Evolutionary conservation across 2,329 filamentous ascomycete genomes (phyloP).

Genomic region (Metarhizium robertsii): DNA sequence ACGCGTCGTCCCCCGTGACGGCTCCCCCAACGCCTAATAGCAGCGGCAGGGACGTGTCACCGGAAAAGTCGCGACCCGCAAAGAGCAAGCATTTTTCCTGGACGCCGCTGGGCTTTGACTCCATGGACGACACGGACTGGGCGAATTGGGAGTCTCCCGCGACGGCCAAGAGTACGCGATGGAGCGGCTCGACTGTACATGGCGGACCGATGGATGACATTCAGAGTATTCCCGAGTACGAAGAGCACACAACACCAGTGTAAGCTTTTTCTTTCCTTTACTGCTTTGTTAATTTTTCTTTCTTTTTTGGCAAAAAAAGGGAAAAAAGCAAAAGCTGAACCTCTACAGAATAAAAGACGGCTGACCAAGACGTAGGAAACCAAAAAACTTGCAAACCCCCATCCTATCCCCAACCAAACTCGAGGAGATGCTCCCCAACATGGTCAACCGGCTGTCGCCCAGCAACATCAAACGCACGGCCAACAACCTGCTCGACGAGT

Average conservation of each 20-base stretch:
- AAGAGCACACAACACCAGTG: conserved; percentile 37
- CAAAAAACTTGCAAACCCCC: conserved; percentile 21
- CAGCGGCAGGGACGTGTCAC: conserved; percentile 15
- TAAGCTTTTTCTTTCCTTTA: conserved; percentile 25
- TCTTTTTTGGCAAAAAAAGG: no score
- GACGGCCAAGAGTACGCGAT: conserved; percentile 47
- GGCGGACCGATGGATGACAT: conserved; percentile 32
- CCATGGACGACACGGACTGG: conserved; percentile 54
- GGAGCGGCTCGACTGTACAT: conserved; percentile 53
- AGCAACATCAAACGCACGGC: conserved; percentile 74
- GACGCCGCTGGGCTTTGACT: conserved; percentile 48
- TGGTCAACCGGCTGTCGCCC: conserved; percentile 62
- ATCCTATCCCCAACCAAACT: conserved; percentile 31
- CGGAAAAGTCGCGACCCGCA: conserved; percentile 27
- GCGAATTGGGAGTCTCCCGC: conserved; percentile 52
- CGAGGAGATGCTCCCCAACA: conserved; percentile 55
- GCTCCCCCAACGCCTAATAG: conserved; percentile 20
- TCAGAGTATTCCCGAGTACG: conserved; percentile 36
- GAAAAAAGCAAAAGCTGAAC: background rate
- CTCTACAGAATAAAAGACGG: background rate
- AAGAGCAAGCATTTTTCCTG: conserved; percentile 49
- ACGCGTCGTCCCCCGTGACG: conserved; percentile 26
- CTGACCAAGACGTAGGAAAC: conserved; percentile 17
- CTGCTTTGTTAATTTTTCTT: no score
- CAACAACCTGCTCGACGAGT: conserved; percentile 81